Evolutionary conservation across 441 rosid genomes (phyloP), one percentile per base, ranked within the genome.

Genomic region (Adansonia gregorii): DNA sequence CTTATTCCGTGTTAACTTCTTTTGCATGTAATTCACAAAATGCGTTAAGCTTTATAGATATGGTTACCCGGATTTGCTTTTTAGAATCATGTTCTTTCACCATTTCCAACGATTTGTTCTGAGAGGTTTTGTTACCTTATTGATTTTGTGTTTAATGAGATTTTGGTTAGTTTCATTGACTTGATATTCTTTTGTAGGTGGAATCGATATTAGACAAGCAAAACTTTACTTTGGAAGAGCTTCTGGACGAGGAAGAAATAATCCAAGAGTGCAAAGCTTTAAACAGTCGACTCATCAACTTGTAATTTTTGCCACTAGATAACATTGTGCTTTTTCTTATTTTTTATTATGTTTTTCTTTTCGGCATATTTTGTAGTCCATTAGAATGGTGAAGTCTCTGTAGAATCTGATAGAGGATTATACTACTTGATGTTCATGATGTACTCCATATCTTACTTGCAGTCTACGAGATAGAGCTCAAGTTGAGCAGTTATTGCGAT

Each of bases 261-360:
- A 94, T 96, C 78, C 99, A 96, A 87, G 99, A 96, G 83, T 96
- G 99, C 97, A 96, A 93, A 87, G 95, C 94, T 46, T 81, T 94
- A 71, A 95, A 94, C 80, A 89, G 89, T 65, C 95, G 99, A 45
- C 98, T 95, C 67, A 91, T 95, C 67, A 88, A 91, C 81, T 95
- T 95, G 99, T 93, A 92, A 80, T 79, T 65, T 45, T 52, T 52
- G n/a, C 46, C 24, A 20, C 9, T 17, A 31, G 9, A 27, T 17
- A 22, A 2, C 5, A 0, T 51, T 72, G 43, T 20, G 39, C 46
- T 20, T 61, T 20, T 22, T 45, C 73, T 66, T 66, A 4, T 59
- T n/a, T 39, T 65, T 17, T 63, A 35, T 31, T 8, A 14, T 67
- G 22, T 54, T 48, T 59, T 22, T 11, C 3, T 39, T 60, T 71